These are phyloP conservation scores for Leccinum boreale DNA, from an alignment of 768 basidiomycete genomes.

Conservation along the genomic window DNA sequence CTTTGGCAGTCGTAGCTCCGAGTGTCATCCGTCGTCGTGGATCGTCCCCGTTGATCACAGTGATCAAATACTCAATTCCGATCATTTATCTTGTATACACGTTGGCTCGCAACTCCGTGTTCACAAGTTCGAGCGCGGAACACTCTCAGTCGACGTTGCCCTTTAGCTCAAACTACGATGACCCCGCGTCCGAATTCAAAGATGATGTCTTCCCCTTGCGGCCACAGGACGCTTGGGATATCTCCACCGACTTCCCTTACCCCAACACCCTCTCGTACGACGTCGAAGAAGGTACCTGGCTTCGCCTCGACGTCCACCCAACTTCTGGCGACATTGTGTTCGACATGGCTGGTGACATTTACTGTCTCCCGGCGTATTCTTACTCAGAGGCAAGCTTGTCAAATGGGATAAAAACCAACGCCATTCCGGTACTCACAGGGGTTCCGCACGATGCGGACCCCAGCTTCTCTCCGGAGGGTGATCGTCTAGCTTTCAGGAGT, in stretches of 20 bases:
- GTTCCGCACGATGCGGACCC: conserved; percentile 72
- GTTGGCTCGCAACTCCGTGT: conserved; percentile 10
- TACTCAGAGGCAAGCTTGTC: conserved; percentile 32
- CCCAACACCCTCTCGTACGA: conserved; percentile 65
- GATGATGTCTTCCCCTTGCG: conserved; percentile 65
- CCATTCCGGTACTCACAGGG: conserved; percentile 59
- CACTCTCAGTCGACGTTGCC: conserved; percentile 4
- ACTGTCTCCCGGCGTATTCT: conserved; percentile 55
- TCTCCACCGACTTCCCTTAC: conserved; percentile 71
- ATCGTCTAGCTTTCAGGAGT: conserved; percentile 63
- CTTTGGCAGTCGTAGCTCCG: conserved; percentile 5
- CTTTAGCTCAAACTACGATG: conserved; percentile 15
- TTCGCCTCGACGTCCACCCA: conserved; percentile 72
- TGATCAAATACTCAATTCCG: conserved; percentile 18
- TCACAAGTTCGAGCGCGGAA: not conserved
- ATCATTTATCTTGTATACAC: conserved; percentile 18
- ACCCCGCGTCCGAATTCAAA: conserved; percentile 43
- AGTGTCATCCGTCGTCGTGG: not conserved
- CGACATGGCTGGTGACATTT: conserved; percentile 73
- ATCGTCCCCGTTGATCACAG: conserved; percentile 3
- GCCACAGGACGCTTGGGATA: conserved; percentile 57
- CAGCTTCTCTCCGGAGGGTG: conserved; percentile 66
- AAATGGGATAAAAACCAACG: conserved; percentile 32
- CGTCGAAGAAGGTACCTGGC: conserved; percentile 73
- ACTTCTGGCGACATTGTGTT: conserved; percentile 67